phyloP scores from a whole-genome alignment of 2,329 filamentous ascomycete genomes.

The Scortechinia acanthostroma region DNA sequence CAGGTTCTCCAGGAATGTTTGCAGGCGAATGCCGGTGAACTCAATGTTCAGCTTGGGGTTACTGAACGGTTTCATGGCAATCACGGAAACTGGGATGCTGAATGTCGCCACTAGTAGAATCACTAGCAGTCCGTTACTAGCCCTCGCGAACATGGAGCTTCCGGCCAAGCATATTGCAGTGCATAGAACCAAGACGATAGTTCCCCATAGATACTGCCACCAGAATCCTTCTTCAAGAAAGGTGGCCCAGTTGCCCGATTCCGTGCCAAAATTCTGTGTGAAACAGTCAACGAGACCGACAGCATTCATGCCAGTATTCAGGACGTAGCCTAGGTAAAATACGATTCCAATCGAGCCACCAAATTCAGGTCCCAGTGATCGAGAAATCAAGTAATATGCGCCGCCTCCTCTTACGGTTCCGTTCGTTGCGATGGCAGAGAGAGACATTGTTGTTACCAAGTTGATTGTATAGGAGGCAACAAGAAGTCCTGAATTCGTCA shows the following conservation, averaged over 20 bases:
- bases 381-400: conserved; percentile 82
- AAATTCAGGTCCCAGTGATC: conserved; percentile 80
- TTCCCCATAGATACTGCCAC: conserved; percentile 72
- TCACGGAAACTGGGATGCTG: conserved; percentile 75
- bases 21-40: conserved; percentile 70
- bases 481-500: conserved; percentile 50
- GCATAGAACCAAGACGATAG: conserved; percentile 63
- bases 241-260: conserved; percentile 44
- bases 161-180: conserved; percentile 73
- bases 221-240: conserved; percentile 67
- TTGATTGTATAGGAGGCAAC: conserved; percentile 73
- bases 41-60: conserved; percentile 55
- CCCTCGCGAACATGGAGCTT: conserved; percentile 72
- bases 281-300: conserved; percentile 81
- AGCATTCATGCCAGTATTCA: conserved; percentile 82
- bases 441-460: conserved; percentile 75
- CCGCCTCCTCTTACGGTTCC: conserved; percentile 82
- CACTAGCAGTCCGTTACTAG: conserved; percentile 69
- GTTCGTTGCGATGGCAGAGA: conserved; percentile 84
- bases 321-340: conserved; percentile 82
- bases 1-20: conserved; percentile 69
- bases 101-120: conserved; percentile 68
- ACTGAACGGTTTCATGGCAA: conserved; percentile 62
- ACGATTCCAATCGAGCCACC: conserved; percentile 81
- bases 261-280: conserved; percentile 63